Evolutionary conservation across 352 stramenopile species (phyloP).

Genomic region (Blastocystis sp.): DNA sequence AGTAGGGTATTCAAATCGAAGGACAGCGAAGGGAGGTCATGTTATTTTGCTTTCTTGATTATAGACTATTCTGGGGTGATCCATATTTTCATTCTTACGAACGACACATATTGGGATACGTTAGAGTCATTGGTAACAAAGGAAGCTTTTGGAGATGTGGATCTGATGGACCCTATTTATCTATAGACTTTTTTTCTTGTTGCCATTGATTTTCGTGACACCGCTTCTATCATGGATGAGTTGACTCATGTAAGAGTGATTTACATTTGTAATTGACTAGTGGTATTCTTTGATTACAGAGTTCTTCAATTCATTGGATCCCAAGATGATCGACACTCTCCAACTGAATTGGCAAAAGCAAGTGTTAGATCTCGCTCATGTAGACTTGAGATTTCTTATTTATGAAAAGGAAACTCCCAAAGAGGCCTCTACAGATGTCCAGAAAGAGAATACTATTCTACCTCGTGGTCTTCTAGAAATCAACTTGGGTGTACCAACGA

Average conservation of each 20-base stretch:
- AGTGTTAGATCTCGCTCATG: neutral
- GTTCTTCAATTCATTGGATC: neutral
- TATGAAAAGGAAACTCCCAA: too few species aligned
- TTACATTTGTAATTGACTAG: neutral
- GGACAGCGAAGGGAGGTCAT: neutral
- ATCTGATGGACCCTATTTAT: neutral
- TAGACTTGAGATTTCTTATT: neutral
- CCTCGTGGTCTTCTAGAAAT: slow-evolving; percentile 12
- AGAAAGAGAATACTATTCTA: neutral
- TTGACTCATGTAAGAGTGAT: neutral
- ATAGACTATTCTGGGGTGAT: slow-evolving; percentile 34
- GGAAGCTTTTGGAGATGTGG: neutral
- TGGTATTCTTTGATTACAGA: neutral
- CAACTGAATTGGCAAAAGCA: neutral
- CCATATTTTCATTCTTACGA: neutral
- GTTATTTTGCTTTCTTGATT: neutral
- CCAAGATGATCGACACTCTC: neutral
- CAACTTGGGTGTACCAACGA: slow-evolving; percentile 10
- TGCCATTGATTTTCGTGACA: slow-evolving; percentile 12
- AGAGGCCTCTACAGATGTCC: neutral
- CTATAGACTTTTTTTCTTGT: slow-evolving; percentile 16
- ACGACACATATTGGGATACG: neutral
- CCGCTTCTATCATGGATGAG: neutral
- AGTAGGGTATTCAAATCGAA: slow-evolving; percentile 38
- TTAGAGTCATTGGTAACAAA: neutral